Percentiles rank a stretch among this genome's conserved stretches.
Evolutionary conservation across 2,329 filamentous ascomycete species (phyloP).

Genomic region (Sclerotinia nivalis): DNA sequence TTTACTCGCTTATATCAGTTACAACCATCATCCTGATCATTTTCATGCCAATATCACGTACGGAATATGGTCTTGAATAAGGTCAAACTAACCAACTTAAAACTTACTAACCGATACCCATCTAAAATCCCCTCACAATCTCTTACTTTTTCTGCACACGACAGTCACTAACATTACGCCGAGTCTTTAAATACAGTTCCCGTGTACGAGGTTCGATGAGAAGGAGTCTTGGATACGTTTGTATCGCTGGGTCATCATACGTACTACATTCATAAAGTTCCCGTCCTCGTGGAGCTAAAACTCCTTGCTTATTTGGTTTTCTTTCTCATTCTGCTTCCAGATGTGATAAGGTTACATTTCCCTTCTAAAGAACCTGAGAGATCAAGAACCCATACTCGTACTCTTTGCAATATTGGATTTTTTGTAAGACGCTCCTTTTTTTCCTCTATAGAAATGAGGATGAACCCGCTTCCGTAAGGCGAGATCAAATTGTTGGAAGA

Average conservation of each 20-base stretch:
- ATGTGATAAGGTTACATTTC: background rate
- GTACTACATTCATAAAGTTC: background rate
- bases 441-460: background rate
- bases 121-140: background rate
- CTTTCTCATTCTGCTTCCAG: background rate
- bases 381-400: background rate
- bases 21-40: background rate
- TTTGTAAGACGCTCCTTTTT: background rate
- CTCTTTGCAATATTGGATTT: background rate
- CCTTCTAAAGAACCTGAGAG: background rate
- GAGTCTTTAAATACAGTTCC: background rate
- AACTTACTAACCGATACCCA: background rate
- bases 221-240: background rate
- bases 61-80: background rate
- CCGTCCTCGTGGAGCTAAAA: background rate
- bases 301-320: background rate
- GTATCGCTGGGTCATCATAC: background rate
- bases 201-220: background rate
- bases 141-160: background rate
- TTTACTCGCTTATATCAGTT: conserved; percentile 5
- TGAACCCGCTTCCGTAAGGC: background rate
- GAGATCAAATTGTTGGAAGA: background rate
- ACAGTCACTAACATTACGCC: background rate
- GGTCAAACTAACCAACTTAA: background rate
- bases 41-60: too few relatives aligned